Evolutionary conservation across 768 basidiomycete species (phyloP), one percentile per base, ranked within the genome.

Genomic region (Boletales sp.): DNA sequence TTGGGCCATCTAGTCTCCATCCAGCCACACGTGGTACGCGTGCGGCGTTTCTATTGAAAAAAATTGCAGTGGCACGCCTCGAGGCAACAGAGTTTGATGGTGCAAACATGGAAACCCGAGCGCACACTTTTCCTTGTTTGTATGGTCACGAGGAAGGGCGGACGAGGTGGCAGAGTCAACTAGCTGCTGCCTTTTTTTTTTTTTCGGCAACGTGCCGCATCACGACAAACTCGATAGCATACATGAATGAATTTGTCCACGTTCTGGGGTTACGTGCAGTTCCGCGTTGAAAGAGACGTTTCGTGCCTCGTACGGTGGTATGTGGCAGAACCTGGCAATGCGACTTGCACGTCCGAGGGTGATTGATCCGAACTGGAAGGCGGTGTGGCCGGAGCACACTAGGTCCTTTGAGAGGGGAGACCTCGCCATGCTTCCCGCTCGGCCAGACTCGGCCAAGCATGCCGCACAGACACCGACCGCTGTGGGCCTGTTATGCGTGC

Each of bases 21-120:
- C 43, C 8, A 2, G 18, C 47, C 54, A 45, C 51, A 35, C 60
- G 62, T 60, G 62, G 53, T 52, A 43, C 45, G 8, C 24, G 19
- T 45, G 52, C 51, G 57, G 54, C 52, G 52, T 45, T 43, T 12
- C 17, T 6, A 32, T 39, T 39, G 15, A 40, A 47, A 40, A 45
- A 42, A 40, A 30, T n/a, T 54, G 47, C 30, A 36, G 36, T 52
- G 51, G 50, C 43, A 53, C 41, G 50, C 63, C 64, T 67, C 65
- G 53, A 65, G 62, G 59, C 43, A 59, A 47, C 47, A 65, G 47
- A 38, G 64, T 65, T 65, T 65, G 64, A 65, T 66, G 57, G 49
- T 24, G 31, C 18, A 19, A 56, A 32, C 30, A 40, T 52, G 51
- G 47, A 27, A 46, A 50, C 27, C 18, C 11, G 42, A 37, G 29